Evolutionary conservation across 192 early-diverging fungal species (phyloP), one percentile per base, ranked within the genome.

Genomic region (Mortierella claussenii): DNA sequence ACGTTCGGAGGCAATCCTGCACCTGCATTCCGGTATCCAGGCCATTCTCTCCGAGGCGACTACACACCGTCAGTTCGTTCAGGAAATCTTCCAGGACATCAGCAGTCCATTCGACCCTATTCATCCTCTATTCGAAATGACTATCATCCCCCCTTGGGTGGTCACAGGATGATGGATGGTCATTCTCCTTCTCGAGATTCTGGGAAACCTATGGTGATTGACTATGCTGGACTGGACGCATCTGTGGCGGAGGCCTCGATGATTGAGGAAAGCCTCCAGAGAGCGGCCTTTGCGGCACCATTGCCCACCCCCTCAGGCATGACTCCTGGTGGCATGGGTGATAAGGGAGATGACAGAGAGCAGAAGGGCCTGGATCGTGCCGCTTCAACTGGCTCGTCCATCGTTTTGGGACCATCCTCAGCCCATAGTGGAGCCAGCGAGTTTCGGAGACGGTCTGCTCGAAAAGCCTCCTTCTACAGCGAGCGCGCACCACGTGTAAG

Each of bases 381-480:
- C 4, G 12, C 28, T 15, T 66, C 71, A 1, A 66, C 46, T 18
- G 58, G 49, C 23, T 75, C 71, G 1, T 59, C 71, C 17, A 31
- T 40, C 26, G 43, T 18, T 23, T n/a, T 47, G 20, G 46, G 30
- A n/a, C 40, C 23, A 10, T 31, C 63, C 30, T 60, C 55, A 12
- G 17, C 20, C 40, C 31, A 20, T 11, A 49, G 30, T 37, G 57
- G 58, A 0, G 33, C 44, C 12, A 53, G 10, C 45, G 61, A 32
- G 31, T 65, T 75, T 30, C 54, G 57, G 44, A 65, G 71, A 27
- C 47, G 63, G 26, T 75, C 71, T 36, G 71, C 71, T 12, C 21
- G 71, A n/a, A 75, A 75, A 26, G 62, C 71, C 24, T 65, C 63
- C 34, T 75, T 66, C 24, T 75, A 75, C 63, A 75, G 71, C 21